Evolutionary conservation across 371 early-diverging fungal genomes (phyloP), one percentile per base, ranked within the genome.

Genomic region (Funneliformis caledonium): DNA sequence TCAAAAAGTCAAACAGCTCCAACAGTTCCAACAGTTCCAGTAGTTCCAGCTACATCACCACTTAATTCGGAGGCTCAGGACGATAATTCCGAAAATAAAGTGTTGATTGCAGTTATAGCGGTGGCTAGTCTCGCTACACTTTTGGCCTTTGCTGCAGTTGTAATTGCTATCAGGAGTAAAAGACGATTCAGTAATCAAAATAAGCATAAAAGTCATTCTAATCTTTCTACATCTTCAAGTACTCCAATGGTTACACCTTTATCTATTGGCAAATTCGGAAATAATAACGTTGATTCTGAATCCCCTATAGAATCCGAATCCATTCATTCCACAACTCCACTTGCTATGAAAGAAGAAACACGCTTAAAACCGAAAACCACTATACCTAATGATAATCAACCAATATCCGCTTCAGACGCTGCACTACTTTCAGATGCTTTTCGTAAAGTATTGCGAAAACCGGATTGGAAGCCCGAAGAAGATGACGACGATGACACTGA

Each of bases 351-450:
- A 48, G 42, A 74, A 11, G 50, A 47, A 9, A 50, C 14, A 16
- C 26, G 26, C 31, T 52, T 12, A 52, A 48, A 43, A 14, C 22
- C 56, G 22, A 59, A 48, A 33, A 59, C 50, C 56, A 33, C 4
- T 9, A n/a, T 31, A 16, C 19, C 56, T 33, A 7, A 12, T 22
- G 56, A 47, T 14, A 33, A 70, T 70, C 31, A 70, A 37, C 70
- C 50, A 12, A 16, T 74, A 74, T 31, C 56, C 2, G 75, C 42
- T 52, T 74, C 59, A 33, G 75, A 74, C 16, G 75, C 75, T 22
- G 75, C 75, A 19, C 26, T 74, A 4, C n/a, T 74, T 33, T 74
- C 75, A 2, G 75, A 74, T 31, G 75, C 75, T 31, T 74, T 56
- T 19, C 50, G 75, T 37, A 33, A 74, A 31, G 75, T 33, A 74